Evolutionary conservation across 768 basidiomycete species (phyloP).

Genomic region (Leccinum fibrillosum): DNA sequence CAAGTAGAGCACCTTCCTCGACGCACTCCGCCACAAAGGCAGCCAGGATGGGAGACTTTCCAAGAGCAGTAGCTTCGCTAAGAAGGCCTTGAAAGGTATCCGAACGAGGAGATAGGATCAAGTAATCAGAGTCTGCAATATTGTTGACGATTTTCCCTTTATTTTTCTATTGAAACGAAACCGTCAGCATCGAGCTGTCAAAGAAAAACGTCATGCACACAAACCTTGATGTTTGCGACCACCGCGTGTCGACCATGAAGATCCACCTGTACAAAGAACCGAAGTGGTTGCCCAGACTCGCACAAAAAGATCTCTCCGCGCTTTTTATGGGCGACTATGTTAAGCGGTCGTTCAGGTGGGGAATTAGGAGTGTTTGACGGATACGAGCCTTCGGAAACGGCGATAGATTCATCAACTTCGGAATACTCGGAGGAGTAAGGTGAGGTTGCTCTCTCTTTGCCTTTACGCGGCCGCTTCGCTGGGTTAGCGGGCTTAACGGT

Average conservation of each 20-base stretch:
- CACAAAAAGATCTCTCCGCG: slow-evolving; percentile 42
- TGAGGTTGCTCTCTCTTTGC: slow-evolving; percentile 24
- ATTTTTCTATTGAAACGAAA: slow-evolving; percentile 46
- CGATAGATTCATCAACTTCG: slow-evolving; percentile 13
- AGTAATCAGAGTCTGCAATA: slow-evolving; percentile 57
- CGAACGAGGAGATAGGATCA: slow-evolving; percentile 52
- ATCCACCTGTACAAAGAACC: slow-evolving; percentile 71
- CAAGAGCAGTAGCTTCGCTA: slow-evolving; percentile 30
- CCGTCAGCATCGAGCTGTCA: not conserved
- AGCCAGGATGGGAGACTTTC: slow-evolving; percentile 48
- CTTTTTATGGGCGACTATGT: slow-evolving; percentile 16
- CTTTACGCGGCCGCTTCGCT: slow-evolving; percentile 25
- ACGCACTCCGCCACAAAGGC: slow-evolving; percentile 55
- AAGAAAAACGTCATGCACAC: slow-evolving; percentile 7
- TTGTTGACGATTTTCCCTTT: slow-evolving; percentile 58
- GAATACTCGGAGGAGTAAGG: slow-evolving; percentile 17
- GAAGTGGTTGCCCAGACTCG: slow-evolving; percentile 40
- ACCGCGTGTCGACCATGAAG: slow-evolving; percentile 49
- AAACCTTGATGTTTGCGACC: slow-evolving; percentile 60
- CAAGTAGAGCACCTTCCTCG: slow-evolving; percentile 40
- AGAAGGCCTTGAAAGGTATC: slow-evolving; percentile 49
- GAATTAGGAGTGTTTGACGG: slow-evolving; percentile 15
- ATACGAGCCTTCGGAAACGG: slow-evolving; percentile 7
- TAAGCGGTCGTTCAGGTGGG: slow-evolving; percentile 10
- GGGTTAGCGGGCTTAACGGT: slow-evolving; percentile 15